These are phyloP conservation scores for Aureobasidium pullulans DNA, from an alignment of 2,329 filamentous ascomycete species.

Conservation along the genomic window DNA sequence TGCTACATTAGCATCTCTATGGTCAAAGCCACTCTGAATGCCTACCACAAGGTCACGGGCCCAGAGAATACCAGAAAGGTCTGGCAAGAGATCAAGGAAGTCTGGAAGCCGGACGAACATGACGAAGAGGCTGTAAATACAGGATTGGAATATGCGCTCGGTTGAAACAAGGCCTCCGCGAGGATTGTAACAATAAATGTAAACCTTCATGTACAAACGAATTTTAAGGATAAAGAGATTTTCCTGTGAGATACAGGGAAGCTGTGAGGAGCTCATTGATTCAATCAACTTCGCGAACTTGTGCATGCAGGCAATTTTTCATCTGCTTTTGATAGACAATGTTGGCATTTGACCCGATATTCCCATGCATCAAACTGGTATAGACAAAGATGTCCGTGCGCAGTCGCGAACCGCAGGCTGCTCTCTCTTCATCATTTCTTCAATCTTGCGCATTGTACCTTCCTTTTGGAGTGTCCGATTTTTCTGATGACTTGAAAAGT, in stretches of 20 bases:
- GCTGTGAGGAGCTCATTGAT: no score
- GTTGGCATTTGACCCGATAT: background rate
- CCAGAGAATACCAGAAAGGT: constrained; percentile 46
- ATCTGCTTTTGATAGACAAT: no score
- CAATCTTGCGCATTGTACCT: background rate
- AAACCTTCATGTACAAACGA: constrained; percentile 10
- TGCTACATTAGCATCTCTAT: constrained; percentile 42
- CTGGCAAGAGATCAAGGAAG: constrained; percentile 40
- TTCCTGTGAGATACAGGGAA: background rate
- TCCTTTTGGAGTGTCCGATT: background rate
- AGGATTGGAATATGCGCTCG: background rate
- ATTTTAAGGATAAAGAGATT: background rate
- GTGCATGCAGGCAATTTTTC: no score
- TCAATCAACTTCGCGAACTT: no score
- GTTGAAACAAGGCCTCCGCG: background rate
- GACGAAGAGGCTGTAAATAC: constrained; percentile 13
- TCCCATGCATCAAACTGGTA: background rate
- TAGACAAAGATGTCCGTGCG: background rate
- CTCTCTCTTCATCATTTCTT: background rate
- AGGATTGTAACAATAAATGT: constrained; percentile 6
- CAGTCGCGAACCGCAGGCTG: background rate
- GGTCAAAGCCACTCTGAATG: constrained; percentile 52
- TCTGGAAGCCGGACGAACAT: constrained; percentile 33
- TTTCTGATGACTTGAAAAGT: background rate
- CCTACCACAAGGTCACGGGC: constrained; percentile 56